Conservation (phyloP, 148 eudicot genomes). For the Selenicereus undatus region DNA sequence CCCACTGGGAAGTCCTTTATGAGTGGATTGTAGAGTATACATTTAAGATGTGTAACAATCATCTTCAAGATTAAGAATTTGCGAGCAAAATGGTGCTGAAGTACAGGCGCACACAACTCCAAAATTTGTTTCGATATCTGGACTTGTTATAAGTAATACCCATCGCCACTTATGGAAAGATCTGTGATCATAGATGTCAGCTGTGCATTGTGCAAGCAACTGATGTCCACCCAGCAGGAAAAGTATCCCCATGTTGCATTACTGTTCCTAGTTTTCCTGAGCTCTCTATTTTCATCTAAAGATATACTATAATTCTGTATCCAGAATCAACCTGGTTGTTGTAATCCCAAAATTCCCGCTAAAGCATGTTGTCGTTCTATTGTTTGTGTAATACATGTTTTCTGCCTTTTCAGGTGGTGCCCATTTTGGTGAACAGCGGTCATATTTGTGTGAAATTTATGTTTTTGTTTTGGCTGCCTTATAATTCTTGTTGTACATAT, state of each 20-base stretch:
- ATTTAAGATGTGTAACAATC: neutral
- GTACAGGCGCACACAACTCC: neutral
- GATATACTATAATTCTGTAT: neutral
- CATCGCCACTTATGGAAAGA: neutral
- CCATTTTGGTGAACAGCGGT: slow-evolving; percentile 68
- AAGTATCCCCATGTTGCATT: neutral
- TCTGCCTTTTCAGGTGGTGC: slow-evolving; percentile 71
- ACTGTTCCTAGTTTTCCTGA: neutral
- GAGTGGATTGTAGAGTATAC: neutral
- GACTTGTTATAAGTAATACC: neutral
- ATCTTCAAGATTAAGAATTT: neutral
- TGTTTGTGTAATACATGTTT: neutral
- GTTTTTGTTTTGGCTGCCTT: neutral
- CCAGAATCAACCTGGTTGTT: neutral
- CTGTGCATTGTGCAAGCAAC: neutral
- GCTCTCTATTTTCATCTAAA: neutral
- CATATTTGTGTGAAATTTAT: slow-evolving; percentile 5
- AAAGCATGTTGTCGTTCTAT: neutral
- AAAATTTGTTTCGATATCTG: neutral
- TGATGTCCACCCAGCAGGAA: too few relatives aligned
- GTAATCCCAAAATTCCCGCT: neutral
- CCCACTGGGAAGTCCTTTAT: neutral
- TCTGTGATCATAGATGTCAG: neutral
- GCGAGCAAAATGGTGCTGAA: neutral
- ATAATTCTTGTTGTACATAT: slow-evolving; percentile 21